These are phyloP conservation scores for Syncephalastrum monosporum DNA, from an alignment of 371 early-diverging fungal species.

Conservation along the genomic window DNA sequence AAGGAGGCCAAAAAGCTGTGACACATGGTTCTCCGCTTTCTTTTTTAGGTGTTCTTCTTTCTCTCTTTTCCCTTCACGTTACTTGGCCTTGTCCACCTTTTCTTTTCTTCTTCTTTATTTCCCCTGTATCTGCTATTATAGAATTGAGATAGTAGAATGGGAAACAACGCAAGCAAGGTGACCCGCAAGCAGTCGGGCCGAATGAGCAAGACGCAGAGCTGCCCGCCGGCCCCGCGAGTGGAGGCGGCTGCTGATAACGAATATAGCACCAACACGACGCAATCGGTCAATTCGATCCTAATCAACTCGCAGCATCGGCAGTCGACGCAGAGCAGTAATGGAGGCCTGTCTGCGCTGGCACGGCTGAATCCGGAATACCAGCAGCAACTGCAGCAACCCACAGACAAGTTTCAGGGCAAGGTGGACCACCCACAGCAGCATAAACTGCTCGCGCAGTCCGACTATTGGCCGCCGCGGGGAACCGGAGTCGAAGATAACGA, in stretches of 20 bases:
- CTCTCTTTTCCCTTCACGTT: background rate
- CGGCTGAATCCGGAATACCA: slow-evolving; percentile 21
- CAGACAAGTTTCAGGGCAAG: slow-evolving; percentile 28
- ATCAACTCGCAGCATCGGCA: slow-evolving; percentile 17
- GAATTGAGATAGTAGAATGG: background rate
- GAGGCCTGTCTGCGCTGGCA: slow-evolving; percentile 5
- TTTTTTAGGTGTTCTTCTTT: too few relatives aligned
- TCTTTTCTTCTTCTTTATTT: background rate
- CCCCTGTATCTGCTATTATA: background rate
- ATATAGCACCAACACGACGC: slow-evolving; percentile 26
- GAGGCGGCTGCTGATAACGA: slow-evolving; percentile 16
- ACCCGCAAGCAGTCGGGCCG: background rate
- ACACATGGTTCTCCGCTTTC: too few relatives aligned
- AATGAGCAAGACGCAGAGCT: too few relatives aligned
- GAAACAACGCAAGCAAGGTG: background rate
- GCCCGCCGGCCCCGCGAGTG: background rate
- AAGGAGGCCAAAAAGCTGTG: too few relatives aligned
- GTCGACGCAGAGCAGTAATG: background rate
- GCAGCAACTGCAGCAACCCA: slow-evolving; percentile 2
- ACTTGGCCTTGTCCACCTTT: slow-evolving; percentile 1
- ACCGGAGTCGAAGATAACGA: slow-evolving; percentile 18
- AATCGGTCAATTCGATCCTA: slow-evolving; percentile 32
- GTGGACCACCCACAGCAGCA: slow-evolving; percentile 38
- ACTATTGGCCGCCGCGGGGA: slow-evolving; percentile 35
- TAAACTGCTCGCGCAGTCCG: slow-evolving; percentile 32